Base-by-base conservation (phyloP, 352 stramenopile species). In the Phytophthora pistaciae region DNA sequence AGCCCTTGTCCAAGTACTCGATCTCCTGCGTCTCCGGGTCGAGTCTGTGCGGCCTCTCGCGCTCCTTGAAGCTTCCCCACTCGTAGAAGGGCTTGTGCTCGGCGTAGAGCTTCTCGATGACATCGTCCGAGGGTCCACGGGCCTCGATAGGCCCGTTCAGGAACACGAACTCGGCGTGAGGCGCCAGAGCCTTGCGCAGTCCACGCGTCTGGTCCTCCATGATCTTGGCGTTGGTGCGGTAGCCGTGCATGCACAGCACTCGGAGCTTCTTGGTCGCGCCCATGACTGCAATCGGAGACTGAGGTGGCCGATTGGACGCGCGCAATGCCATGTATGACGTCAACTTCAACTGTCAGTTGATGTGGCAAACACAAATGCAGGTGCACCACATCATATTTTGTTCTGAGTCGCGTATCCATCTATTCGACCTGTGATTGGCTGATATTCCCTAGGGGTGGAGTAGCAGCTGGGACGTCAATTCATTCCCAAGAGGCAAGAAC, bases 221-320 rank as follows among this genome's bases (percentile, higher is more conserved):
- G 20, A 91, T 78, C 27, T 62, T 66, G 20, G 48, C 57, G 29
- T 91, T 93, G 53, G 85, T 88, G 59, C 82, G 80, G 52, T 77
- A 90, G 25, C 85, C 83, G 48, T 93, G 85, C 65, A 92, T 80
- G 58, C 79, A 91, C 44, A 92, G 64, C 49, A 91, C 75, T 36
- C 83, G 85, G 21, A 92, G 62, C 60, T 75, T 75, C 72, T 31
- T 77, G 49, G 38, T 49, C 11, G 64, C 49, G 36, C 53, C 64
- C 61, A 73, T 73, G 42, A 8, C 31, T 49, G 40, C 14, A 64
- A 68, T 67, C 14, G 27, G 57, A 65, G 46, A 64, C 21, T 58
- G 38, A 25, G 18, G n/a, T 16, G 44, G 8, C 40, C 40, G 16
- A 13, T 1, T 48, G 40, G 16, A 20, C 40, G 40, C 44, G 44